Conservation (phyloP, 2,329 filamentous ascomycete species). For the Corinectria fuckeliana region DNA sequence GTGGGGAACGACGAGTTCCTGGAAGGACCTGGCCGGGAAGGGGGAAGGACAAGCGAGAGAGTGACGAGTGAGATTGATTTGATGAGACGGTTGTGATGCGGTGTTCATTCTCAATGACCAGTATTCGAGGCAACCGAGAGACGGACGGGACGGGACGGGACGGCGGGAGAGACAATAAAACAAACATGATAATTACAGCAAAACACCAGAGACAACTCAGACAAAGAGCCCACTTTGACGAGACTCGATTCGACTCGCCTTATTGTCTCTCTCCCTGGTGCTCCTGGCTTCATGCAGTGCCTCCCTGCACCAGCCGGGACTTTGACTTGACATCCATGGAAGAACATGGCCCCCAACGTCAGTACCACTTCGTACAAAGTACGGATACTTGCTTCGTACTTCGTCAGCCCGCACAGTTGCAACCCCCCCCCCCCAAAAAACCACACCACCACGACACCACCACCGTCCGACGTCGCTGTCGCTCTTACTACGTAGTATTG, state of each 20-base stretch:
- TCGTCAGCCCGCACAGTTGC: neutral
- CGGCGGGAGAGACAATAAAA: neutral
- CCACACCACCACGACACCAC: conserved; percentile 40
- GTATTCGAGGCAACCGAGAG: neutral
- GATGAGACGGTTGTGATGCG: neutral
- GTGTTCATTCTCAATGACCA: neutral
- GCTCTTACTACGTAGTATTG: too few relatives aligned
- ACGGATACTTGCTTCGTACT: neutral
- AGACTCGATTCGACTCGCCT: conserved; percentile 20
- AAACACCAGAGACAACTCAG: conserved; percentile 15
- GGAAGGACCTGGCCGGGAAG: too few relatives aligned
- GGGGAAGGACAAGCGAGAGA: neutral
- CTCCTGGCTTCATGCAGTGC: neutral
- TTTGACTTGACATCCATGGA: too few relatives aligned
- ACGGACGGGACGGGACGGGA: too few relatives aligned
- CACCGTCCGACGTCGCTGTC: conserved; percentile 32
- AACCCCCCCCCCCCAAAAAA: too few relatives aligned
- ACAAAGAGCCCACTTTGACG: conserved; percentile 11
- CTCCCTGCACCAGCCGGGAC: conserved; percentile 23
- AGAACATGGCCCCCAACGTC: conserved; percentile 10
- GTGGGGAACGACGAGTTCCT: too few relatives aligned
- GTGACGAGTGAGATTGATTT: neutral
- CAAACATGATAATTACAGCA: conserved; percentile 3
- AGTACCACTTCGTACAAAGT: neutral
- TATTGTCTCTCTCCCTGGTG: neutral